Percentiles rank a stretch among this genome's conserved stretches.
Evolutionary conservation across 805 yeast genomes (phyloP).

Genomic region (Torulaspora microellipsoides): DNA sequence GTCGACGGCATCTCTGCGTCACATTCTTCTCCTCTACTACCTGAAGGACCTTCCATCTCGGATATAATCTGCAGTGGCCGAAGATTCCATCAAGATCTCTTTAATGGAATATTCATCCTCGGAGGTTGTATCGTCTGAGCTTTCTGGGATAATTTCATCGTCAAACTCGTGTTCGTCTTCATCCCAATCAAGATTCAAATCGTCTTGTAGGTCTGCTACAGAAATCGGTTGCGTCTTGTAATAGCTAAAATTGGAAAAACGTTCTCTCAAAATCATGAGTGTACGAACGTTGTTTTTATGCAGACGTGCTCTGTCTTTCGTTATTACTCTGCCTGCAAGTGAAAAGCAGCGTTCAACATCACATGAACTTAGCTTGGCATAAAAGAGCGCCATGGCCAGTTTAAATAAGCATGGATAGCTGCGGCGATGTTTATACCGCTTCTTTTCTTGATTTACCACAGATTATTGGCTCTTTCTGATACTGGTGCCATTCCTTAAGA

Average conservation of each 20-base stretch:
- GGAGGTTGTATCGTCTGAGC: too few relatives aligned
- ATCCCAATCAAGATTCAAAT: too few relatives aligned
- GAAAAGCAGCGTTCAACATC: slow-evolving; percentile 7
- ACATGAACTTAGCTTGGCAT: slow-evolving; percentile 8
- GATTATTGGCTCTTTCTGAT: background rate
- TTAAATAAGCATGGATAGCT: slow-evolving; percentile 4
- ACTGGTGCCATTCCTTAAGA: background rate
- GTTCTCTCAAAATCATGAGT: background rate
- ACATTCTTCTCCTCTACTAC: too few relatives aligned
- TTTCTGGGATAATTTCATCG: too few relatives aligned
- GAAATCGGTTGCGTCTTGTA: background rate
- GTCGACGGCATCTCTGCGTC: too few relatives aligned
- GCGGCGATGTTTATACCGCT: background rate
- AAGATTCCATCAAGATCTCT: too few relatives aligned
- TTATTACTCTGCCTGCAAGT: background rate
- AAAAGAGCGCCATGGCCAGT: slow-evolving; percentile 8
- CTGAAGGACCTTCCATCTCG: too few relatives aligned
- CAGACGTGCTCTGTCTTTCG: background rate
- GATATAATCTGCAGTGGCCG: too few relatives aligned
- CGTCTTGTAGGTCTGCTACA: too few relatives aligned
- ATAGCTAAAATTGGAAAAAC: slow-evolving; percentile 7
- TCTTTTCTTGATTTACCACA: background rate
- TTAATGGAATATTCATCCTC: too few relatives aligned
- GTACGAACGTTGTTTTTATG: background rate
- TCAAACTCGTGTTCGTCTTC: too few relatives aligned